phyloP scores from a whole-genome alignment of 306 rosid genomes.

The Ceratonia siliqua region DNA sequence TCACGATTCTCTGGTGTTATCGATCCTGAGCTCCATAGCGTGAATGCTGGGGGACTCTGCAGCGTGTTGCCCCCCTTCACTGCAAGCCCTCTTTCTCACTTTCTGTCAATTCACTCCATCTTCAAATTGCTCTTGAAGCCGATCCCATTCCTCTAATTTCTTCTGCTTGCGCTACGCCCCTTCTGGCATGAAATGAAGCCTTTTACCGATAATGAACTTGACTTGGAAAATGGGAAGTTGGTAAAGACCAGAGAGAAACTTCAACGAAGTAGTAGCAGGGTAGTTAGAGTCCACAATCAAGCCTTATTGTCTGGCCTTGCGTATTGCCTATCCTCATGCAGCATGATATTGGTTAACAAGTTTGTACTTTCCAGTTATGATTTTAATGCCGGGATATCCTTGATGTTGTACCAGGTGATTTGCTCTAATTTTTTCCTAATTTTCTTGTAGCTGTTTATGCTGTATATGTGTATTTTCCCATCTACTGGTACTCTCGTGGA shows the following conservation, averaged over 20 bases:
- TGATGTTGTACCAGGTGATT: constrained; percentile 94
- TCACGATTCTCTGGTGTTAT: neutral
- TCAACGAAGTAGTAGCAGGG: constrained; percentile 51
- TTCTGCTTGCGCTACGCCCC: neutral
- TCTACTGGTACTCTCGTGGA: neutral
- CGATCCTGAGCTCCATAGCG: constrained; percentile 20
- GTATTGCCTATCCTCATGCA: constrained; percentile 86
- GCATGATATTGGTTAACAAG: constrained; percentile 94
- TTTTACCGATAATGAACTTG: constrained; percentile 54
- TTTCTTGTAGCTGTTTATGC: too few relatives aligned
- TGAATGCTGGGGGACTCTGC: constrained; percentile 11
- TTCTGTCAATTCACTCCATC: neutral
- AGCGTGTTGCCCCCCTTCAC: constrained; percentile 18
- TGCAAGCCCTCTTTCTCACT: neutral
- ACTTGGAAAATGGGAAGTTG: constrained; percentile 73
- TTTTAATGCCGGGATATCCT: constrained; percentile 88
- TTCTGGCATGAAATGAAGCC: constrained; percentile 57
- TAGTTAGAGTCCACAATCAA: constrained; percentile 62
- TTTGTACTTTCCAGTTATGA: constrained; percentile 87
- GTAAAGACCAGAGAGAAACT: constrained; percentile 57
- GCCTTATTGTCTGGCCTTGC: constrained; percentile 92
- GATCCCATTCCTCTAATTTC: neutral
- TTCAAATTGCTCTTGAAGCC: neutral
- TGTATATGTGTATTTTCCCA: neutral
- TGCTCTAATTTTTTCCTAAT: neutral